phyloP scores from a whole-genome alignment of 352 stramenopile genomes.

The Phytophthora citrophthora region DNA sequence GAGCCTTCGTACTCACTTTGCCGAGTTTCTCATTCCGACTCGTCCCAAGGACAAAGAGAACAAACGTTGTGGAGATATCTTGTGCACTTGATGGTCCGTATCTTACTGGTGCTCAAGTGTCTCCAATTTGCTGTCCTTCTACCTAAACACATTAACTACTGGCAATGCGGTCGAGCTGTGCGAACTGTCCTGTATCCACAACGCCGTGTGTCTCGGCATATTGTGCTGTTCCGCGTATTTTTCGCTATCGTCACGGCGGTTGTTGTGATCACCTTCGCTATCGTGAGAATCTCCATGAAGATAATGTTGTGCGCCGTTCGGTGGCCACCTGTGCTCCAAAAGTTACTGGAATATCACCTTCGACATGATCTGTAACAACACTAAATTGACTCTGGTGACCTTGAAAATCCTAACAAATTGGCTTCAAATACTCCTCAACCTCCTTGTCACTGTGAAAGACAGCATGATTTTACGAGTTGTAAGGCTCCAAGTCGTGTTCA shows the following conservation, averaged over 20 bases:
- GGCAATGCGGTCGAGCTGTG: slow-evolving; percentile 11
- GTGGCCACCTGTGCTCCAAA: slow-evolving; percentile 11
- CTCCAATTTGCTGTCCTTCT: slow-evolving; percentile 6
- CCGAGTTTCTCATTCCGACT: neutral
- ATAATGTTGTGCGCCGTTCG: slow-evolving; percentile 10
- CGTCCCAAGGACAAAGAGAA: neutral
- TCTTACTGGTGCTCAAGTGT: slow-evolving; percentile 5
- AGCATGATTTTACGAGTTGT: no score
- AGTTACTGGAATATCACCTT: neutral
- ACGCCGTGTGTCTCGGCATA: neutral
- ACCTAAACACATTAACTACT: slow-evolving; percentile 9
- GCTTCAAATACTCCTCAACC: no score
- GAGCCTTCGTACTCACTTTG: no score
- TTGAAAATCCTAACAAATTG: no score
- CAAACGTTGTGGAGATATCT: slow-evolving; percentile 1
- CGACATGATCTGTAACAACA: no score
- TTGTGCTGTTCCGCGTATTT: slow-evolving; percentile 8
- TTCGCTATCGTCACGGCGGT: slow-evolving; percentile 11
- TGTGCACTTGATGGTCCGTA: neutral
- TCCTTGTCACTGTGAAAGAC: no score
- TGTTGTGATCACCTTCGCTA: slow-evolving; percentile 11
- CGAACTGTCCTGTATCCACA: slow-evolving; percentile 10
- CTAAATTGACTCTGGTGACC: no score
- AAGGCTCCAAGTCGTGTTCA: no score
- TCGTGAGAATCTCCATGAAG: slow-evolving; percentile 15